These are phyloP conservation scores for Rhinocladiella mackenziei DNA, from an alignment of 2,329 filamentous ascomycete genomes.

Conservation along the genomic window DNA sequence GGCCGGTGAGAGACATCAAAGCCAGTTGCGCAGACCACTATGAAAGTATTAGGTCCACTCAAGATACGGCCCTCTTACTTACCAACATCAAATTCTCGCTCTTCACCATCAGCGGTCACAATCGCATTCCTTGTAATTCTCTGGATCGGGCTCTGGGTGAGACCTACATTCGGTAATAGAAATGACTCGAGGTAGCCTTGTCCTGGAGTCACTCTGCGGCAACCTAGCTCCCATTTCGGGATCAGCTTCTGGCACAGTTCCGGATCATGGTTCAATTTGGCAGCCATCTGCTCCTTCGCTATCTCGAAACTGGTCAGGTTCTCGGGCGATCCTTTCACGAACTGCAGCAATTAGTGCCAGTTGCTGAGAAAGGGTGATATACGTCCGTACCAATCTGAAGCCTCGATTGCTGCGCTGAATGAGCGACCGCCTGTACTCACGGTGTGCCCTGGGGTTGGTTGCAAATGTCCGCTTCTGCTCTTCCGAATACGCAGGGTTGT, in stretches of 20 bases:
- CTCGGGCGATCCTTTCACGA: slow-evolving; percentile 19
- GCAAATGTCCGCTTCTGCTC: slow-evolving; percentile 34
- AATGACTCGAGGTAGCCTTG: slow-evolving; percentile 51
- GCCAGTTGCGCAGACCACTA: slow-evolving; percentile 41
- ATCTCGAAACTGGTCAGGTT: slow-evolving; percentile 19
- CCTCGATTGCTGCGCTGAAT: slow-evolving; percentile 24
- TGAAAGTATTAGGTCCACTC: slow-evolving; percentile 31
- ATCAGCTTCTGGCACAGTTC: slow-evolving; percentile 27
- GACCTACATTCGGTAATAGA: slow-evolving; percentile 37
- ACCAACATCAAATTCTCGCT: too few species aligned
- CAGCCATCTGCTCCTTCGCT: slow-evolving; percentile 18
- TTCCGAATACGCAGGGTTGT: slow-evolving; percentile 28
- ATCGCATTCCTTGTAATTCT: slow-evolving; percentile 34
- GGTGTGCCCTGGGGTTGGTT: slow-evolving; percentile 32
- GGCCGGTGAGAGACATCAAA: slow-evolving; percentile 40
- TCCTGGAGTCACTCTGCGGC: slow-evolving; percentile 49
- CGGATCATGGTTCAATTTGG: slow-evolving; percentile 24
- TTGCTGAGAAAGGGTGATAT: too few species aligned
- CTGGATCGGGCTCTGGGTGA: slow-evolving; percentile 34
- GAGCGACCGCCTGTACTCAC: slow-evolving; percentile 37
- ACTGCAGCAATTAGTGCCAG: neutral
- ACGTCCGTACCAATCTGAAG: slow-evolving; percentile 18
- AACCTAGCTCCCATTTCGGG: slow-evolving; percentile 37
- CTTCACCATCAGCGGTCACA: slow-evolving; percentile 21
- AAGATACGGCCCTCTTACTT: too few species aligned